phyloP scores from a whole-genome alignment of 1,139 yeast genomes.

The Candida frijolesensis region DNA sequence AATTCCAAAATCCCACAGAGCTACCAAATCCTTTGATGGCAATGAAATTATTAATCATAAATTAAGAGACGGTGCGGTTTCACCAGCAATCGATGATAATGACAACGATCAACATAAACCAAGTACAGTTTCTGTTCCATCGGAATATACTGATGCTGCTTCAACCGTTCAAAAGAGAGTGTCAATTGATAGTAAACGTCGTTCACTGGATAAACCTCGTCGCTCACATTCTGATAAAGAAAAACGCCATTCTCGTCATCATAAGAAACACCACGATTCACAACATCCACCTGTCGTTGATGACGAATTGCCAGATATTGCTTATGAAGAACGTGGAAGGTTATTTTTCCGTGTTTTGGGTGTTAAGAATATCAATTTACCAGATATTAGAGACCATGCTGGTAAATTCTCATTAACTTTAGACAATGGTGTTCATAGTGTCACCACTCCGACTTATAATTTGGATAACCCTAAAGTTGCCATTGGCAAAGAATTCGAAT shows the following conservation, averaged over 20 bases:
- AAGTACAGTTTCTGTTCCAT: conserved; percentile 34
- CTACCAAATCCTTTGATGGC: conserved; percentile 17
- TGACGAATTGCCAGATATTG: conserved; percentile 14
- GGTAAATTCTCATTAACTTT: conserved; percentile 72
- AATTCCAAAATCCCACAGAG: conserved; percentile 11
- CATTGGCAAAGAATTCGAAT: conserved; percentile 83
- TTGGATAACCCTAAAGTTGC: conserved; percentile 43
- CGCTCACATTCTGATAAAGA: not conserved
- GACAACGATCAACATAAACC: conserved; percentile 18
- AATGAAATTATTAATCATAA: conserved; percentile 28
- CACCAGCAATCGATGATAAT: not conserved
- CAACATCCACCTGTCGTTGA: conserved; percentile 8
- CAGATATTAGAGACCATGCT: conserved; percentile 54
- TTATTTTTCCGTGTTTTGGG: conserved; percentile 69
- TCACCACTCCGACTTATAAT: conserved; percentile 67
- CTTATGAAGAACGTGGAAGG: conserved; percentile 63
- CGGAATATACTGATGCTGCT: conserved; percentile 21
- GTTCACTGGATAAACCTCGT: too few species aligned
- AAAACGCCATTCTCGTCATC: conserved; percentile 12
- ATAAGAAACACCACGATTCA: not conserved
- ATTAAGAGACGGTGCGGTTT: conserved; percentile 22
- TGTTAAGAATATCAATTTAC: conserved; percentile 57
- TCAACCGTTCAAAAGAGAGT: not conserved
- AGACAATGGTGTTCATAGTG: conserved; percentile 89
- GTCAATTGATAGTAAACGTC: too few species aligned